These are phyloP conservation scores for Globisporangium cystogenes DNA, from an alignment of 352 stramenopile species.

Conservation along the genomic window DNA sequence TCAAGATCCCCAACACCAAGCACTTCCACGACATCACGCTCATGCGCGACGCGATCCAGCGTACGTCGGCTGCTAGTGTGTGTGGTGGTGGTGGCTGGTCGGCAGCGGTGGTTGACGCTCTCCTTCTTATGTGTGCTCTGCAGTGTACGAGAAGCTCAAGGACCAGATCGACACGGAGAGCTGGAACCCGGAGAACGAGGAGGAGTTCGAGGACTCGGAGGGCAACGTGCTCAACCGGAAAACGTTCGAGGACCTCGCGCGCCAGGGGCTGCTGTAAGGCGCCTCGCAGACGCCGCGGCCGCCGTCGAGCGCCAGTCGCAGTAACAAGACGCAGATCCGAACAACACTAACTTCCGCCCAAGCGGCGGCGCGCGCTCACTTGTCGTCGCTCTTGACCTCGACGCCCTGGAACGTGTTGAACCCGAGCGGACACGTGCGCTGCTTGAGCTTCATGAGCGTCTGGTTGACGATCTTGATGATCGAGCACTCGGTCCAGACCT, in stretches of 20 bases:
- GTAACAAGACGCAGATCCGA: not conserved
- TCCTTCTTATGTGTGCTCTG: slow-evolving; percentile 15
- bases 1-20: slow-evolving; percentile 99
- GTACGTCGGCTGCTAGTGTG: slow-evolving; percentile 26
- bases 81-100: slow-evolving; percentile 1
- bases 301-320: too few species aligned
- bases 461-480: slow-evolving; percentile 23
- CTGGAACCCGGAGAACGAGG: slow-evolving; percentile 92
- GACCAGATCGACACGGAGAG: slow-evolving; percentile 90
- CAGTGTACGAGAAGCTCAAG: slow-evolving; percentile 97
- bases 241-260: slow-evolving; percentile 97
- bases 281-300: not conserved
- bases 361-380: slow-evolving; percentile 2
- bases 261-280: slow-evolving; percentile 93
- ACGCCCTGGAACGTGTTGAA: slow-evolving; percentile 44
- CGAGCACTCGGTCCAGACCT: slow-evolving; percentile 27
- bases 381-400: slow-evolving; percentile 17
- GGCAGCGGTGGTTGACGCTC: not conserved
- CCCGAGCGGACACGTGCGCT: slow-evolving; percentile 29
- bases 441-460: slow-evolving; percentile 14
- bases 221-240: slow-evolving; percentile 97
- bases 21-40: slow-evolving; percentile 99
- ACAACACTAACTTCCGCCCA: not conserved
- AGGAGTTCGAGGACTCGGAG: slow-evolving; percentile 99
- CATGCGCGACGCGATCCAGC: slow-evolving; percentile 94